Evolutionary conservation across 129 eudicot species (phyloP).

Genomic region (Scalesia atractyloides): DNA sequence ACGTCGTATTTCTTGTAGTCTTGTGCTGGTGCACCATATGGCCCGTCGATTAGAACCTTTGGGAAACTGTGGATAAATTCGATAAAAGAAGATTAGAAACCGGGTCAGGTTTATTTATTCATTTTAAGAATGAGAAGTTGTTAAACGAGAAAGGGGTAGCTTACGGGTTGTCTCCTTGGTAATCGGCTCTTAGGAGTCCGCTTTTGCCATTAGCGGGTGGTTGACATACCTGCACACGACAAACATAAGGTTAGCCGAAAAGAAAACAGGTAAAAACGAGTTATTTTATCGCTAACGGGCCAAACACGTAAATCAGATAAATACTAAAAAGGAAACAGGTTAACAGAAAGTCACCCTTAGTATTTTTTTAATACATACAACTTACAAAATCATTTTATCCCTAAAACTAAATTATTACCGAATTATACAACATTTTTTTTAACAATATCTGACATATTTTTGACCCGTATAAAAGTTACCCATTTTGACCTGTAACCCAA

Average conservation of each 20-base stretch:
- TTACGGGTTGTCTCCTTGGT: slow-evolving; percentile 11
- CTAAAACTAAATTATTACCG: not conserved
- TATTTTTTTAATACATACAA: not conserved
- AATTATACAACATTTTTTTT: not conserved
- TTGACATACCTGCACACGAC: slow-evolving; percentile 31
- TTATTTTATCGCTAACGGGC: not conserved
- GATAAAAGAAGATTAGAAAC: not conserved
- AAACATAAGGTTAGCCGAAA: not conserved
- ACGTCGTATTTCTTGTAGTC: slow-evolving; percentile 31
- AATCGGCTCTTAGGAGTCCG: slow-evolving; percentile 46
- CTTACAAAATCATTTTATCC: too few species aligned
- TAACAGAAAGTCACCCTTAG: too few species aligned
- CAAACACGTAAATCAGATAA: not conserved
- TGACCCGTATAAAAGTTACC: not conserved
- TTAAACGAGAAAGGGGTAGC: not conserved
- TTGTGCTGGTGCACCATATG: slow-evolving; percentile 69
- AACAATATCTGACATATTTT: not conserved
- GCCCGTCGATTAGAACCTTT: slow-evolving; percentile 48
- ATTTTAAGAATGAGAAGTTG: not conserved
- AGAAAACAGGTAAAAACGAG: not conserved
- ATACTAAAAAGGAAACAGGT: not conserved
- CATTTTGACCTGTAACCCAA: not conserved
- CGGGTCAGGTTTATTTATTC: not conserved
- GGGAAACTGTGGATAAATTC: slow-evolving; percentile 32
- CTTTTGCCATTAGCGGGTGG: slow-evolving; percentile 44